phyloP scores from a whole-genome alignment of 805 yeast genomes.

The Candida sonorensis region DNA sequence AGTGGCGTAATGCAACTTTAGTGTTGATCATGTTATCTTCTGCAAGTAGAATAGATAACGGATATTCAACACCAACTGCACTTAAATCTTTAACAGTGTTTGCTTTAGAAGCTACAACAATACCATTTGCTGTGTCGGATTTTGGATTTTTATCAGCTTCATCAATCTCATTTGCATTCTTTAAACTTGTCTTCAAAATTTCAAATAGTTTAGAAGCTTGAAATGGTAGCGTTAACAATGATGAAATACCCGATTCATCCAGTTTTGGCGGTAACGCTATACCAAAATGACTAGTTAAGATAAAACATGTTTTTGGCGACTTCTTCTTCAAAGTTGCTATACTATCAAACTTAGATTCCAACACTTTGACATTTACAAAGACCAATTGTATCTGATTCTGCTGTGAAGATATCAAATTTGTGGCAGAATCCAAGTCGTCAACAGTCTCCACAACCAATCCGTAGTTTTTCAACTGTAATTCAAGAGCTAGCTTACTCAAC shows the following conservation, averaged over 20 bases:
- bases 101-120: not conserved
- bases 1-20: conserved; percentile 42
- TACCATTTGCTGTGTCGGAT: too few species aligned
- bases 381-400: not conserved
- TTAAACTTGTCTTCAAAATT: conserved; percentile 6
- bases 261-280: conserved; percentile 4
- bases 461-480: conserved; percentile 27
- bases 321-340: not conserved
- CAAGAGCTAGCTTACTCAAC: conserved; percentile 28
- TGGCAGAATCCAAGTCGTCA: not conserved
- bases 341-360: not conserved
- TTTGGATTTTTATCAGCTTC: too few species aligned
- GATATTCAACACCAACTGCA: conserved; percentile 30
- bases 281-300: conserved; percentile 12
- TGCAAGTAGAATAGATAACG: conserved; percentile 44
- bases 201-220: conserved; percentile 9
- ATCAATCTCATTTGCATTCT: not conserved
- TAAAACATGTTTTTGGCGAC: conserved; percentile 2
- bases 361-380: conserved; percentile 1
- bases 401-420: not conserved
- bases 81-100: not conserved
- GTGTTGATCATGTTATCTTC: conserved; percentile 49
- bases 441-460: conserved; percentile 14
- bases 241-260: conserved; percentile 1
- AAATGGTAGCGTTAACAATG: conserved; percentile 16